Evolutionary conservation across 148 eudicot species (phyloP), one percentile per base, ranked within the genome.

Genomic region (Pharnaceum exiguum): DNA sequence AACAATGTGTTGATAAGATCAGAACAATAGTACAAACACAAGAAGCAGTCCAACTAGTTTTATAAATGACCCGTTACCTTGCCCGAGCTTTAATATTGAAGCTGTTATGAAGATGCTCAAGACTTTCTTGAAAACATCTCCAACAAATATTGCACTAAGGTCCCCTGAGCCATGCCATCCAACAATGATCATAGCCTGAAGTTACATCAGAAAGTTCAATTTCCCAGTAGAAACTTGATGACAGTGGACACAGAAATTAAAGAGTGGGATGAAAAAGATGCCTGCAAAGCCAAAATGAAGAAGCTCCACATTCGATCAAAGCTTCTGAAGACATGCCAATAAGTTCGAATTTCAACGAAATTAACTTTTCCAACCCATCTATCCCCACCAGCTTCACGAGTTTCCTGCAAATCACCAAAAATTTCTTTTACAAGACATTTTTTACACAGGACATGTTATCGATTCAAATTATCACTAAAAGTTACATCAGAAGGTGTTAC

Each of bases 251-350:
- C 10, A 11, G 22, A 60, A 7, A 63, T 8, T 38, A 52, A 46
- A 5, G 57, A 39, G 25, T 36, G 57, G 35, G 38, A 30, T 35
- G 32, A 51, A 15, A 45, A 28, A 56, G 28, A 65, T 70, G 74
- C 99, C 99, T 94, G 99, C 66, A 94, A 72, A 71, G 95, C 85
- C 75, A 94, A 72, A 54, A 89, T 79, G 38, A 86, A 82, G 62
- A 94, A 94, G 66, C 86, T 81, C 99, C 99, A 94, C 96, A 94
- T 80, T 66, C 99, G 73, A 66, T 94, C 95, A 63, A 94, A 94
- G 82, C 99, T 94, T 79, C 99, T 80, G 62, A 94, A 94, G 48
- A 94, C 75, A 64, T 94, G 96, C 87, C 89, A 86, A 77, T 72
- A 94, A 1, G 99, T 70, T 44, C 99, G 87, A 39, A 94, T 89